Percentiles rank a stretch among this genome's conserved stretches.
These are phyloP conservation scores for Coemansia sp. DNA, from an alignment of 192 early-diverging fungal species.

Conservation along the genomic window DNA sequence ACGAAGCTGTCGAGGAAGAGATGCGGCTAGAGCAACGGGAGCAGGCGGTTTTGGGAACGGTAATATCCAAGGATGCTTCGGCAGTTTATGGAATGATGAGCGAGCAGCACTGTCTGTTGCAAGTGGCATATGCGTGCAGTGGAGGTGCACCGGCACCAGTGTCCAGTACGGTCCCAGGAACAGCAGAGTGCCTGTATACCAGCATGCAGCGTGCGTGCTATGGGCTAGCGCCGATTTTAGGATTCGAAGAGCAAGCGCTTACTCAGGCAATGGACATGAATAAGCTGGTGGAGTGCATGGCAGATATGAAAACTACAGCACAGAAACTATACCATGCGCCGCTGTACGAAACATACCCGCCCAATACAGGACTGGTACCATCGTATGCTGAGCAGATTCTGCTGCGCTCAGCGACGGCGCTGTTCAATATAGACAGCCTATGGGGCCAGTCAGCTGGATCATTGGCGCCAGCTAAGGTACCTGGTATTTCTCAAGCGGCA, in stretches of 20 bases:
- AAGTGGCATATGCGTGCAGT: slow-evolving; percentile 19
- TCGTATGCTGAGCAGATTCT: slow-evolving; percentile 28
- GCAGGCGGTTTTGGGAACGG: slow-evolving; percentile 28
- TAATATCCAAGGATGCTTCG: slow-evolving; percentile 41
- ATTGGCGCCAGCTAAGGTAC: slow-evolving; percentile 22
- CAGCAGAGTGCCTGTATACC: slow-evolving; percentile 11
- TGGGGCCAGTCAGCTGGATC: slow-evolving; percentile 21
- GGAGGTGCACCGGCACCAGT: slow-evolving; percentile 8
- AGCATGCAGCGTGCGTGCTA: slow-evolving; percentile 36
- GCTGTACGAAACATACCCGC: slow-evolving; percentile 32
- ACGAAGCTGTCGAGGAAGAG: slow-evolving; percentile 25
- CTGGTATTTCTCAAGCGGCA: slow-evolving; percentile 10
- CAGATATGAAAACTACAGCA: slow-evolving; percentile 35
- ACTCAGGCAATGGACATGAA: slow-evolving; percentile 47
- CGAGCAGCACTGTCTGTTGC: slow-evolving; percentile 37
- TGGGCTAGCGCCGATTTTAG: slow-evolving; percentile 43
- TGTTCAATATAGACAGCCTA: slow-evolving; percentile 32
- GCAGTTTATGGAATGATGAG: slow-evolving; percentile 53
- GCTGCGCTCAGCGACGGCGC: slow-evolving; percentile 34
- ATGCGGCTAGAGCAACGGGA: slow-evolving; percentile 36
- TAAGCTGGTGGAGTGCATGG: slow-evolving; percentile 32
- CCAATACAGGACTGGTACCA: slow-evolving; percentile 2
- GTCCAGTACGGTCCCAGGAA: slow-evolving; percentile 9
- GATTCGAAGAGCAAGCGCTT: slow-evolving; percentile 40
- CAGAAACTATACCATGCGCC: slow-evolving; percentile 24